Evolutionary conservation across 139 green algal species (phyloP), one percentile per base, ranked within the genome.

Genomic region (Pleodorina starrii): DNA sequence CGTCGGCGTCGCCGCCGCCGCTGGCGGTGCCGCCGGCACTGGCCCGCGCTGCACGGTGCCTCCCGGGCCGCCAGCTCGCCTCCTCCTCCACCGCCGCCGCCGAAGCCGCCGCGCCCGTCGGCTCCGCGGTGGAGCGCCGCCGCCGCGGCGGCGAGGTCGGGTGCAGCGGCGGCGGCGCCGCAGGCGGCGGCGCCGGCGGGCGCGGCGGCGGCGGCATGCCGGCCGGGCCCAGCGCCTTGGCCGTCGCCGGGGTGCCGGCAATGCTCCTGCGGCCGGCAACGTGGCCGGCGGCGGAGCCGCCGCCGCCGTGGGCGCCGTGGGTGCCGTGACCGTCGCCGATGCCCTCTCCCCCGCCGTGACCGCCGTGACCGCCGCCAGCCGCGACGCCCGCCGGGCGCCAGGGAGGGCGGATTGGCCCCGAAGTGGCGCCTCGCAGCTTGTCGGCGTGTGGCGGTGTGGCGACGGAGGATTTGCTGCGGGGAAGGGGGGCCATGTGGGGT

Each of bases 131-230:
- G 48, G 10, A 12, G 11, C 48, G 48, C 10, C 12, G n/a, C n/a
- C n/a, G n/a, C n/a, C 19, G 63, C 63, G 19, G 11, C 32, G 63
- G 68, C 40, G 38, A 35, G 27, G 23, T 1, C 40, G 38, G 25
- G 12, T 38, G 42, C 40, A 51, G 43, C 40, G 42, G 72, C 21
- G 72, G 72, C 40, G 72, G 29, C 72, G 72, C 29, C 27, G 72
- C 19, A 2, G 72, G 72, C 1, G 38, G 72, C 72, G 42, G 72
- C 72, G 72, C 27, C 43, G 38, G 72, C 40, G 71, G 19, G 10
- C 19, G 32, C 66, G 68, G 68, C n/a, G 68, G 35, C 68, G 68
- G 68, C 68, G 68, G 68, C 68, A 76, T 46, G 21, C 63, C 63
- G 21, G 63, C 63, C 63, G 63, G 19, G 69, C 11, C 35, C 36